These are phyloP conservation scores for Hypomyces perniciosus DNA, from an alignment of 2,329 filamentous ascomycete species.

Conservation along the genomic window DNA sequence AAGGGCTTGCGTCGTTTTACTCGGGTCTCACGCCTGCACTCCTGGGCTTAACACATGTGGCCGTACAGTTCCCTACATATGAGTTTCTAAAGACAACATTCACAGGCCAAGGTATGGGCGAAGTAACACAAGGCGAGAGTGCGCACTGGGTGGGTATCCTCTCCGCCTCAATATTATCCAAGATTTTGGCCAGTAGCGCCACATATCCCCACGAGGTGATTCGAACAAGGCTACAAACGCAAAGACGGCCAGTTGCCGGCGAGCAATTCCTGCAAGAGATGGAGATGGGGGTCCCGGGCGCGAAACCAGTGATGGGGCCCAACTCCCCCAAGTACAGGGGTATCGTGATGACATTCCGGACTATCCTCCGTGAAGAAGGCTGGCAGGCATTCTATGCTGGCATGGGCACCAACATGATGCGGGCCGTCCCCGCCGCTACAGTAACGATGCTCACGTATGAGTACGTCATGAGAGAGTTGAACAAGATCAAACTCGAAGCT, in stretches of 20 bases:
- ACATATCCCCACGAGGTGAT: conserved; percentile 98
- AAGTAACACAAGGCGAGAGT: conserved; percentile 39
- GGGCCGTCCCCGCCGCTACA: conserved; percentile 89
- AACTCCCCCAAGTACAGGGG: conserved; percentile 61
- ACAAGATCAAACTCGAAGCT: conserved; percentile 36
- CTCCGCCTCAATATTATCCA: conserved; percentile 85
- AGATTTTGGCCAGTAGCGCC: conserved; percentile 86
- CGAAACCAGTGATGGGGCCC: conserved; percentile 7
- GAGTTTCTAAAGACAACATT: conserved; percentile 89
- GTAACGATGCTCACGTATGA: conserved; percentile 98
- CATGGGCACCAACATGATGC: conserved; percentile 95
- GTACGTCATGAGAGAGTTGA: conserved; percentile 56
- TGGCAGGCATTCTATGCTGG: conserved; percentile 97
- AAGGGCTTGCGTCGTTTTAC: conserved; percentile 88
- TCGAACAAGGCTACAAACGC: conserved; percentile 87
- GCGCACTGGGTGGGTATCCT: conserved; percentile 80
- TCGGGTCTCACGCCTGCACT: conserved; percentile 89
- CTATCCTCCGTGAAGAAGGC: conserved; percentile 83
- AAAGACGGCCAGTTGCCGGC: conserved; percentile 64
- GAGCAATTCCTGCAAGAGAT: conserved; percentile 47
- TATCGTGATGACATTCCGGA: conserved; percentile 72
- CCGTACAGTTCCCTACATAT: conserved; percentile 94
- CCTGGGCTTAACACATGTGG: conserved; percentile 87
- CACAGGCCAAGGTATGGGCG: conserved; percentile 83
- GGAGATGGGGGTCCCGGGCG: conserved; percentile 23